A percentile compares a stretch with the other conserved stretches of the same genome.
Evolutionary conservation across 345 rosid species (phyloP).

Genomic region (Aegle marmelos): DNA sequence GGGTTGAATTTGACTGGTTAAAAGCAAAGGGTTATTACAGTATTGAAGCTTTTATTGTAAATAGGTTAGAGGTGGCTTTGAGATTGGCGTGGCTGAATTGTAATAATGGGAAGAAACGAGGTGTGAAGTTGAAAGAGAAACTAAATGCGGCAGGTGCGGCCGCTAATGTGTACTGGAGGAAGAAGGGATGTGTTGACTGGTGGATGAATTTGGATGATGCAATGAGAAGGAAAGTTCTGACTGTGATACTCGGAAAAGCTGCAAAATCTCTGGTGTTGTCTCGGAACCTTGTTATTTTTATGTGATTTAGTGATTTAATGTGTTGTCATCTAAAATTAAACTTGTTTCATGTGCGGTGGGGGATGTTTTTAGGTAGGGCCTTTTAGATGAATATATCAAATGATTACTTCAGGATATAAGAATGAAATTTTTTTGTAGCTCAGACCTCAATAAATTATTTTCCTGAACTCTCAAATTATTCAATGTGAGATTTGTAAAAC

Average conservation of each 20-base stretch:
- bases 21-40: constrained; percentile 83
- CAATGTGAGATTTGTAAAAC: neutral
- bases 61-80: constrained; percentile 79
- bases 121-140: constrained; percentile 81
- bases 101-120: constrained; percentile 61
- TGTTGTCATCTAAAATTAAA: neutral
- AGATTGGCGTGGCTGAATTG: constrained; percentile 87
- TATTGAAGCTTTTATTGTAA: constrained; percentile 74
- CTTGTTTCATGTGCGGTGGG: neutral
- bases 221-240: constrained; percentile 47
- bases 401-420: neutral
- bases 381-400: neutral
- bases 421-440: neutral
- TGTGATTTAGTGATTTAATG: neutral
- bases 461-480: neutral
- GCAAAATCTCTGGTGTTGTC: constrained; percentile 68
- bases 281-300: constrained; percentile 9
- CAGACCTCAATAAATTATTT: neutral
- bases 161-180: constrained; percentile 87
- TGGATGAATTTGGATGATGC: constrained; percentile 64
- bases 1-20: constrained; percentile 89
- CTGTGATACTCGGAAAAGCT: constrained; percentile 52
- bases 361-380: neutral
- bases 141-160: constrained; percentile 50
- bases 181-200: constrained; percentile 83